Base-by-base conservation (phyloP, 164 flowering plant species). In the Macadamia tetraphylla region DNA sequence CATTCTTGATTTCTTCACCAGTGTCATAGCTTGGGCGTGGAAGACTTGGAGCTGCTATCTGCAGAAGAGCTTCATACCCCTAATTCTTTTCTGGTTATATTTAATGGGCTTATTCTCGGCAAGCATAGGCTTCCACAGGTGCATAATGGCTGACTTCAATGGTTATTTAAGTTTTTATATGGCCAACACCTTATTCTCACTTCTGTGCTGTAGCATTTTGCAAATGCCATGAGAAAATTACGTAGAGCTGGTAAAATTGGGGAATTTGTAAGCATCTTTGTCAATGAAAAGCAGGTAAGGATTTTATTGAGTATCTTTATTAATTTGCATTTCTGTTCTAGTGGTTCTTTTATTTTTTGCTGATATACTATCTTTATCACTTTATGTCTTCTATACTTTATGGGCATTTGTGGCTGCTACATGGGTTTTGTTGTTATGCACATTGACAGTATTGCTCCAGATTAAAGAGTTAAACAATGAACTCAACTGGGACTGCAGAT, bases 81-180 rank as follows among this genome's bases (percentile, higher is more conserved):
- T 76, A 74, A 84, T 73, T 92, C 96, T 14, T 95, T 79, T 80
- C 74, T 95, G 68, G 85, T 94, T 61, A 84, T 92, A 56, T 82
- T 88, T 56, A 94, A 94, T 83, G 99, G 99, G 67, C 85, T 82
- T 18, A 90, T 95, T 67, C 91, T 95, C 66, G 98, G 99, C 63
- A 95, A 90, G 82, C 98, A 95, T 77, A 72, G 87, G 73, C 80
- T 73, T 63, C 93, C 98, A 62, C 83, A 87, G 88, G 98, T 91
- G 74, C 9, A 29, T 11, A 59, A n/a, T 62, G n/a, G 51, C 58
- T 17, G 62, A 29, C 15, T 14, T 18, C 12, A n/a, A 11, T 62
- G 1, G n/a, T 2, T 8, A 17, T 46, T 12, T 49, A 6, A 1
- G 32, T 14, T n/a, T 51, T 40, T 42, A 6, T n/a, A 32, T 15